phyloP scores from a whole-genome alignment of 208 protist species.

The Leishmania mexicana region DNA sequence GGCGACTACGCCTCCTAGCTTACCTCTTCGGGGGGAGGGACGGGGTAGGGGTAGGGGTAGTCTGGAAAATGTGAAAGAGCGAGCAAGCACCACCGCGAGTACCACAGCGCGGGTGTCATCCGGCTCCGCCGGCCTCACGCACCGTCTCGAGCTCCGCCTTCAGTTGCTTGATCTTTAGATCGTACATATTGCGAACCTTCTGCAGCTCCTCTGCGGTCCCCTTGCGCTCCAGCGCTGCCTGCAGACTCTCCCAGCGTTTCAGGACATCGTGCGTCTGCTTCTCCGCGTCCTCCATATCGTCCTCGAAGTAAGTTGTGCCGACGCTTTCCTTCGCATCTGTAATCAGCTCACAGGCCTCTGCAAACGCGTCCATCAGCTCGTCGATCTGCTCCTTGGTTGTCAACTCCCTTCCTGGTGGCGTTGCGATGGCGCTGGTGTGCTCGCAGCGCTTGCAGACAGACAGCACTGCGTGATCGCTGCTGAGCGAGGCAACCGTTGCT shows the following conservation, averaged over 20 bases:
- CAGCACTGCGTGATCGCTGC: background rate
- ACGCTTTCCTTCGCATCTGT: slow-evolving; percentile 64
- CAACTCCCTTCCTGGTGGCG: background rate
- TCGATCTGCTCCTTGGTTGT: slow-evolving; percentile 34
- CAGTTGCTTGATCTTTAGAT: slow-evolving; percentile 76
- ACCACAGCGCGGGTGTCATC: background rate
- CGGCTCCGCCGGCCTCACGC: slow-evolving; percentile 26
- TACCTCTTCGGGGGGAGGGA: background rate
- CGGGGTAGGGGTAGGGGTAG: background rate
- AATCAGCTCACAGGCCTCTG: slow-evolving; percentile 69
- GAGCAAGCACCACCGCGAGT: background rate
- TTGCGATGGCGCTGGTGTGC: slow-evolving; percentile 2
- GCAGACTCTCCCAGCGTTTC: slow-evolving; percentile 50
- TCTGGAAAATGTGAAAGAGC: background rate
- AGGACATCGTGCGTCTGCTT: slow-evolving; percentile 54
- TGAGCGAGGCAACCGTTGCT: background rate
- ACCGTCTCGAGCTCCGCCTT: slow-evolving; percentile 57
- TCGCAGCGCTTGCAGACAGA: background rate
- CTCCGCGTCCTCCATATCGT: slow-evolving; percentile 73
- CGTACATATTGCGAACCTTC: slow-evolving; percentile 53
- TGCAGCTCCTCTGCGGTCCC: slow-evolving; percentile 37
- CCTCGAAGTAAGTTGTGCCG: slow-evolving; percentile 68
- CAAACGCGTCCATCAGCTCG: slow-evolving; percentile 64
- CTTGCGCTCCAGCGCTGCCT: slow-evolving; percentile 25
- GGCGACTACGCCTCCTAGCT: background rate